These are phyloP conservation scores for Gossypium anomalum DNA, from an alignment of 345 rosid genomes.

Conservation along the genomic window DNA sequence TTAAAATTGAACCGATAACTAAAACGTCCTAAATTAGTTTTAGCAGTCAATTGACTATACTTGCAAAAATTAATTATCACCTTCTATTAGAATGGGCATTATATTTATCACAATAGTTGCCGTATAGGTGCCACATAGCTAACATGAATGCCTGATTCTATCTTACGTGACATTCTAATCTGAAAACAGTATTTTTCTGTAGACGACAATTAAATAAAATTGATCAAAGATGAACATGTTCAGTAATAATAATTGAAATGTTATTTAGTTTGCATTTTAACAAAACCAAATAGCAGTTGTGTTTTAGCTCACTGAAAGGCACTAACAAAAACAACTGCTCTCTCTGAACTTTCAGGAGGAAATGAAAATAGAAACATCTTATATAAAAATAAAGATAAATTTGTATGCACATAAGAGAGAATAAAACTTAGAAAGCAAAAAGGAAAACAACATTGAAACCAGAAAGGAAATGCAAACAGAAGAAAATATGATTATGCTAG, in stretches of 20 bases:
- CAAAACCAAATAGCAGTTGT: not conserved
- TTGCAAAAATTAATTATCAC: not conserved
- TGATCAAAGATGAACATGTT: not conserved
- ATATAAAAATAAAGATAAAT: not conserved
- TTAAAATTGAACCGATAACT: not conserved
- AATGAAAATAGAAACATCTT: not conserved
- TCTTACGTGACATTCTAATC: not conserved
- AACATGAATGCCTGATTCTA: not conserved
- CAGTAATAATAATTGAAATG: not conserved
- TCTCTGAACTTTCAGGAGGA: not conserved
- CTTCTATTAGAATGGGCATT: slow-evolving; percentile 2
- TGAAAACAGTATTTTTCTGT: not conserved
- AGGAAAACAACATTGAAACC: not conserved
- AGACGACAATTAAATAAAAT: not conserved
- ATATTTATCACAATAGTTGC: not conserved
- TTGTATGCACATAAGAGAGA: not conserved
- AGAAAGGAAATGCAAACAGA: not conserved
- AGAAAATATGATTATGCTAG: not conserved
- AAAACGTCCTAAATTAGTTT: not conserved
- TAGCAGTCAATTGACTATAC: not conserved
- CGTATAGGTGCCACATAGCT: not conserved
- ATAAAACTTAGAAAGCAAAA: not conserved
- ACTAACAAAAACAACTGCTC: not conserved
- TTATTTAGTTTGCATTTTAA: not conserved
- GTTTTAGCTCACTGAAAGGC: not conserved